phyloP scores from a whole-genome alignment of 495 filamentous ascomycete species.

The Aspergillus ellipticus region DNA sequence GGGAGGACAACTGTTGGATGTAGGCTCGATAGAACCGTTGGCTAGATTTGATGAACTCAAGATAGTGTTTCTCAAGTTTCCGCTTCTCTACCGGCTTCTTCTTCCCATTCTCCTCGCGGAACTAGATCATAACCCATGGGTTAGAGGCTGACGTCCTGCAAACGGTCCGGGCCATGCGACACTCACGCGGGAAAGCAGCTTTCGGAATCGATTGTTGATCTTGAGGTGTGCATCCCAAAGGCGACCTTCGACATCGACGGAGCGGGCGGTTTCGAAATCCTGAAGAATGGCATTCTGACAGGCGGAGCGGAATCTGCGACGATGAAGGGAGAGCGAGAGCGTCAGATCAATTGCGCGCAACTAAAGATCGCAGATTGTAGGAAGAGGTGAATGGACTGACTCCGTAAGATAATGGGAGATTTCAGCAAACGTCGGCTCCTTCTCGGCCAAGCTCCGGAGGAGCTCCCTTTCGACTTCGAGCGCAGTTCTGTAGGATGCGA shows the following conservation, averaged over 20 bases:
- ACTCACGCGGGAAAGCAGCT: constrained; percentile 51
- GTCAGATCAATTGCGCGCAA: constrained; percentile 23
- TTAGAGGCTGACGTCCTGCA: constrained; percentile 10
- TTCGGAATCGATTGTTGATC: constrained; percentile 74
- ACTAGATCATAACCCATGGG: constrained; percentile 29
- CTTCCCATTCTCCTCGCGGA: constrained; percentile 51
- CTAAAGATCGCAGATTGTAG: background rate
- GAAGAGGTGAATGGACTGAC: constrained; percentile 38
- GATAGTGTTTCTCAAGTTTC: constrained; percentile 75
- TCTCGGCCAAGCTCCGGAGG: constrained; percentile 46
- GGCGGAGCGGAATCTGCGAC: constrained; percentile 59
- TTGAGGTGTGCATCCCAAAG: constrained; percentile 79
- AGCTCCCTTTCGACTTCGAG: constrained; percentile 47
- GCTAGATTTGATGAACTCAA: constrained; percentile 77
- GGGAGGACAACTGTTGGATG: constrained; percentile 71
- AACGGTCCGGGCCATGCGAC: background rate
- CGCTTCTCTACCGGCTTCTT: constrained; percentile 71
- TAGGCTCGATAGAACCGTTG: constrained; percentile 84
- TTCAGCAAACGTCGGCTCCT: constrained; percentile 53
- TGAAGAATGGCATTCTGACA: constrained; percentile 69
- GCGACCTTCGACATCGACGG: constrained; percentile 58
- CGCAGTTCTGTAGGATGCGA: constrained; percentile 35
- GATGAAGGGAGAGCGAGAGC: constrained; percentile 7
- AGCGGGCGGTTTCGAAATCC: constrained; percentile 67
- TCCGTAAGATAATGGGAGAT: constrained; percentile 55